A percentile compares a stretch with the other conserved stretches of the same genome.
Conservation (phyloP, 352 stramenopile species). For the Phytophthora chlamydospora region DNA sequence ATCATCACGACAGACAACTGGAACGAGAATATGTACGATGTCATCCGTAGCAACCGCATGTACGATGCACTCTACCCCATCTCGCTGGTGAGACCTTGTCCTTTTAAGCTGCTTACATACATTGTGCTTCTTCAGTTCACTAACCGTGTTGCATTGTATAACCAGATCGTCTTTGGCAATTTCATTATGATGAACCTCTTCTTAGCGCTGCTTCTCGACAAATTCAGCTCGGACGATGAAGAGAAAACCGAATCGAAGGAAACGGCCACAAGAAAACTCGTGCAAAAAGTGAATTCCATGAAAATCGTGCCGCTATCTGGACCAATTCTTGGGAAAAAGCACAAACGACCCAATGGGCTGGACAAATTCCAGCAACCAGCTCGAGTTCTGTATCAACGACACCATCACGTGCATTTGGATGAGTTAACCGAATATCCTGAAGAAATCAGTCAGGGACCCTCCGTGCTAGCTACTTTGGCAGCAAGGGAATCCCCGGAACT, state of each 20-base stretch:
- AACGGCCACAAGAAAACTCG: conserved; percentile 47
- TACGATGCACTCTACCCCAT: conserved; percentile 81
- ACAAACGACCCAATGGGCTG: neutral
- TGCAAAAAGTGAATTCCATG: conserved; percentile 50
- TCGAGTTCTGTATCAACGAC: too few relatives aligned
- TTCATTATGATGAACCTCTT: conserved; percentile 97
- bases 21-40: conserved; percentile 95
- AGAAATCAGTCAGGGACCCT: too few relatives aligned
- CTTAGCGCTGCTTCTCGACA: conserved; percentile 91
- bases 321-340: neutral
- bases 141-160: neutral
- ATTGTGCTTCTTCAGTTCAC: too few relatives aligned
- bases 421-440: too few relatives aligned
- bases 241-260: conserved; percentile 48
- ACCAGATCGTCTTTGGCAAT: conserved; percentile 84
- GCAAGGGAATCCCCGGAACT: neutral
- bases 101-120: neutral
- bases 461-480: too few relatives aligned
- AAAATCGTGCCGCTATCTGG: conserved; percentile 32
- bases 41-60: conserved; percentile 75
- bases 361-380: neutral
- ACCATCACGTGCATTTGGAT: too few relatives aligned
- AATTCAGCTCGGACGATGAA: conserved; percentile 80
- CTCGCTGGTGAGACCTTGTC: conserved; percentile 50
- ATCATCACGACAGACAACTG: conserved; percentile 95